These are phyloP conservation scores for Euphorbia celastroides DNA, from an alignment of 441 rosid species.

Conservation along the genomic window DNA sequence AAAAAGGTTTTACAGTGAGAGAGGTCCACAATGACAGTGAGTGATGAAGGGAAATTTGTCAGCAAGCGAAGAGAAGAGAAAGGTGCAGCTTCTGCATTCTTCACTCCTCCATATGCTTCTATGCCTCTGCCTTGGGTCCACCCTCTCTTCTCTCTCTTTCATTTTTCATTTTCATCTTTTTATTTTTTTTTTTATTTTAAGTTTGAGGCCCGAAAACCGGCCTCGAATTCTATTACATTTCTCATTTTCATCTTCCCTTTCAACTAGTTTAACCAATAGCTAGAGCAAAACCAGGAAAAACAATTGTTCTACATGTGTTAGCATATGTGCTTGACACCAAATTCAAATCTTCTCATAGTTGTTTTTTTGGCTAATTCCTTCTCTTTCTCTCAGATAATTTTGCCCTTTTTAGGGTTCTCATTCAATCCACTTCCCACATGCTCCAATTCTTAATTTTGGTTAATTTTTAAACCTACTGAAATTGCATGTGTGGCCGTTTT, in stretches of 20 bases:
- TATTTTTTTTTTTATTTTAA: not conserved
- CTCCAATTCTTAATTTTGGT: conserved; percentile 27
- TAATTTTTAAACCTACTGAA: conserved; percentile 33
- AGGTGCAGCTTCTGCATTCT: conserved; percentile 45
- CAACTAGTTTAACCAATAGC: conserved; percentile 3
- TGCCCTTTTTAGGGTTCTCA: conserved; percentile 17
- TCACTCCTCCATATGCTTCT: conserved; percentile 53
- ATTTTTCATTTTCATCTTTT: conserved; percentile 14
- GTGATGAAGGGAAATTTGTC: conserved; percentile 40
- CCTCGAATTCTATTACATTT: no score
- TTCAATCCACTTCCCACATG: conserved; percentile 23
- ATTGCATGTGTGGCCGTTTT: conserved; percentile 35
- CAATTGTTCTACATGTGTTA: conserved; percentile 41
- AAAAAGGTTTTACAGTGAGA: no score
- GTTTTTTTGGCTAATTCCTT: conserved; percentile 4
- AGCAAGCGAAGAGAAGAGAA: conserved; percentile 27
- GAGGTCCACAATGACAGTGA: conserved; percentile 28
- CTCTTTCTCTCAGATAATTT: conserved; percentile 9
- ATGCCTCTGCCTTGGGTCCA: conserved; percentile 77
- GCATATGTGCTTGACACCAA: conserved; percentile 47
- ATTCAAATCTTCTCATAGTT: conserved; percentile 21
- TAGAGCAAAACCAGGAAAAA: conserved; percentile 20
- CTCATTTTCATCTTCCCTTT: no score
- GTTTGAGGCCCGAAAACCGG: conserved; percentile 1
- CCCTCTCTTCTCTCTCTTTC: conserved; percentile 42